Evolutionary conservation across 805 yeast species (phyloP).

Genomic region (Dipodascus geniculatus): DNA sequence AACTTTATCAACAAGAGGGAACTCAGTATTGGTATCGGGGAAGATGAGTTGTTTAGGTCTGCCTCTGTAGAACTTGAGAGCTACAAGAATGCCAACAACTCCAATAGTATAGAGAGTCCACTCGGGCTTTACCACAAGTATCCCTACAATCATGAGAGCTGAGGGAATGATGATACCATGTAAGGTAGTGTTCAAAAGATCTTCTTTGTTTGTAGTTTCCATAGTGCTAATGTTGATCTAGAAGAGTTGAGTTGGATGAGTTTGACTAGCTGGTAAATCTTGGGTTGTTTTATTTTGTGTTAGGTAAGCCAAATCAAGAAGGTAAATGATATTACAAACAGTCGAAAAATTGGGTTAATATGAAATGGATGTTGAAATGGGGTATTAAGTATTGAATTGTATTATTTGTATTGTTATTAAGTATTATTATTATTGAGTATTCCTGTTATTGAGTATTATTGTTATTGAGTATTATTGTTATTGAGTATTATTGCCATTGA

Average conservation of each 20-base stretch:
- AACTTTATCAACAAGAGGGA: conserved; percentile 70
- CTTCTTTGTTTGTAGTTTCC: not conserved
- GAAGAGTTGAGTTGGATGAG: no score
- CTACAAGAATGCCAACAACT: conserved; percentile 16
- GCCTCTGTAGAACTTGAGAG: conserved; percentile 19
- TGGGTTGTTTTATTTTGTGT: not conserved
- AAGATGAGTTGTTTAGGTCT: conserved; percentile 35
- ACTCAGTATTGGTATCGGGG: conserved; percentile 56
- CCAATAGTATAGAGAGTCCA: conserved; percentile 15
- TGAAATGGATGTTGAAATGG: no score
- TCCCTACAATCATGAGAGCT: conserved; percentile 19
- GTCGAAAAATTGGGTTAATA: no score
- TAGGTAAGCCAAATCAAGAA: no score
- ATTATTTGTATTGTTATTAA: no score
- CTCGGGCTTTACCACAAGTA: conserved; percentile 17
- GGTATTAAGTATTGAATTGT: no score
- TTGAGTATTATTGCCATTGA: no score
- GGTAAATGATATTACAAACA: no score
- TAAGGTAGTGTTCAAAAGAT: conserved; percentile 16
- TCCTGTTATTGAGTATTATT: no score
- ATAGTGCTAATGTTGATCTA: not conserved
- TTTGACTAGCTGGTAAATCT: not conserved
- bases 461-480: no score
- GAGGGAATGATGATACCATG: conserved; percentile 25
- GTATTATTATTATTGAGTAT: no score